Percentiles rank a stretch among this genome's conserved stretches.
phyloP scores from a whole-genome alignment of 2,329 filamentous ascomycete genomes.

The Ilyonectria mors-panacis region DNA sequence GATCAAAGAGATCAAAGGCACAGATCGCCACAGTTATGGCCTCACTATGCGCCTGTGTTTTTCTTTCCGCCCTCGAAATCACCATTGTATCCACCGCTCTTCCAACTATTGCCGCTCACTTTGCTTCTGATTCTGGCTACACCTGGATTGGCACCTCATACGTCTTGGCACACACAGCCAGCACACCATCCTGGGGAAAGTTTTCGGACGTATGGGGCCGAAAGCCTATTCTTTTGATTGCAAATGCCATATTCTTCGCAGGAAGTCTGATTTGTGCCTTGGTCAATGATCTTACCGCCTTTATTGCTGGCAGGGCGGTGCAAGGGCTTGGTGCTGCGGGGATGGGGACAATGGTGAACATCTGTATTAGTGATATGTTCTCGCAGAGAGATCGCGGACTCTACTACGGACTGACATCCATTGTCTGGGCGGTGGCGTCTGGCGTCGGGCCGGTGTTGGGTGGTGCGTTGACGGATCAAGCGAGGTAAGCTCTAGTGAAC shows the following conservation, averaged over 20 bases:
- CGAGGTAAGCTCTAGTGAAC: slow-evolving; percentile 57
- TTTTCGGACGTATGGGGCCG: slow-evolving; percentile 72
- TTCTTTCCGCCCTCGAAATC: slow-evolving; percentile 64
- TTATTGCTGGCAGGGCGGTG: slow-evolving; percentile 58
- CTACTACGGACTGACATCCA: slow-evolving; percentile 75
- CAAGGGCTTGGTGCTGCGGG: slow-evolving; percentile 69
- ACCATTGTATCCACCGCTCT: slow-evolving; percentile 75
- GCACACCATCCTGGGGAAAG: slow-evolving; percentile 79
- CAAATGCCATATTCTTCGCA: slow-evolving; percentile 65
- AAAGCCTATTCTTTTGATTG: slow-evolving; percentile 65
- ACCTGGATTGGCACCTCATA: slow-evolving; percentile 85
- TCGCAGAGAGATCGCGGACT: slow-evolving; percentile 56
- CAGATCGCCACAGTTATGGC: slow-evolving; percentile 53
- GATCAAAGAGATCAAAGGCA: slow-evolving; percentile 30
- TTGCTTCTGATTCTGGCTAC: slow-evolving; percentile 76
- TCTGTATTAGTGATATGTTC: slow-evolving; percentile 69
- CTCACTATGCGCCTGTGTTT: slow-evolving; percentile 57
- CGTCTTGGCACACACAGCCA: slow-evolving; percentile 77
- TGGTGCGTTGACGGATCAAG: slow-evolving; percentile 74
- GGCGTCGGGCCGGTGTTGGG: slow-evolving; percentile 76
- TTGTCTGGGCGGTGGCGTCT: slow-evolving; percentile 77
- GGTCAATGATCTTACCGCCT: slow-evolving; percentile 60
- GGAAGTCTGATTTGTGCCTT: slow-evolving; percentile 66
- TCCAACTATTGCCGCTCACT: slow-evolving; percentile 71
- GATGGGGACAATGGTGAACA: slow-evolving; percentile 66